Base-by-base conservation (phyloP, 2,329 filamentous ascomycete genomes). In the Neonectria ditissima region DNA sequence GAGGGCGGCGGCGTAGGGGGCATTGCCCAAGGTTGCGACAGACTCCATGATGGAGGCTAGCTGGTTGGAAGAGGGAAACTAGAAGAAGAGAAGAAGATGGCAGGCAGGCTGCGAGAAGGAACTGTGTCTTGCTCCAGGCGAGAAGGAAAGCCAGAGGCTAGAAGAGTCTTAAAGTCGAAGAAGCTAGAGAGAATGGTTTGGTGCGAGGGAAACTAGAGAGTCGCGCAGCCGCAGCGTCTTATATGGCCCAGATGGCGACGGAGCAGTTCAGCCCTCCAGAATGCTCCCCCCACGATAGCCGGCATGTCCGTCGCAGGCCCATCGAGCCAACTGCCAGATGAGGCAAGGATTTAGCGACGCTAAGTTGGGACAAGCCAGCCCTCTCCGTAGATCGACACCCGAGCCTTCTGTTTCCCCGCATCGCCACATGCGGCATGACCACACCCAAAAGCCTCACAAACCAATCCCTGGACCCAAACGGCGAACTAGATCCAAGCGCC, bases 1-100 rank as follows among this genome's bases (percentile, higher is more conserved):
- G 2, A 70, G 32, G 8, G 57, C 52, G 1, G 58, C 53, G 18
- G 68, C 67, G n/a, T 69, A 70, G 18, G 68, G 68, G 24, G 62
- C 52, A 16, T 58, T 69, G 57, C 65, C 62, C 43, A 70, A 10
- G 4, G 45, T 24, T 20, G 66, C 41, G n/a, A 67, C 18, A 5
- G 62, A 50, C 16, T 47, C 52, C 28, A 65, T 61, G 30, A n/a
- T 28, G 55, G 18, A 22, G 30, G n/a, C 24, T 4, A 20, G 18
- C 43, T 24, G 5, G 5, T 10, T 2, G 13, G 20, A 34, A 41
- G 22, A n/a, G 8, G 39, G 22, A 34, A 20, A 11, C 2, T 39
- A 41, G n/a, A 30, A 28, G 13, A 41, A 55, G 22, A 37, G 24
- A 50, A 26, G 24, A 50, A 24, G 18, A 47, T 32, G 58, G 54